These are phyloP conservation scores for Pugionium cornutum DNA, from an alignment of 345 rosid genomes.

Conservation along the genomic window DNA sequence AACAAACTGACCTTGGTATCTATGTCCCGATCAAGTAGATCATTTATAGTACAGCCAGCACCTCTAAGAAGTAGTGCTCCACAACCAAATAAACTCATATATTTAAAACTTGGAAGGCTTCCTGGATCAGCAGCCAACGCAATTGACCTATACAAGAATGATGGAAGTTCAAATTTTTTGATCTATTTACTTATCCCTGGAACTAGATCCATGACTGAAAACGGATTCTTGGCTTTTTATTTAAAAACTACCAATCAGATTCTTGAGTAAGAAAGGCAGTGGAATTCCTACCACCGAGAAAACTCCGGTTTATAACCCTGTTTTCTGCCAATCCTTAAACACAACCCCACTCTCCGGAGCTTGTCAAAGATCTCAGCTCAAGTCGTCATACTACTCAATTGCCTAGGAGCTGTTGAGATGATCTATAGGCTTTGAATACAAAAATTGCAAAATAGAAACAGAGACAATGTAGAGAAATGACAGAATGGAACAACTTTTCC, in stretches of 20 bases:
- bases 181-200: neutral
- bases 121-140: conserved; percentile 78
- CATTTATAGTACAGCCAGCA: conserved; percentile 93
- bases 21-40: conserved; percentile 88
- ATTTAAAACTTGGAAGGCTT: conserved; percentile 65
- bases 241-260: neutral
- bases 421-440: neutral
- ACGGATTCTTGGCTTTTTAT: neutral
- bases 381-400: conserved; percentile 9
- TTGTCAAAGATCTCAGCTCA: neutral
- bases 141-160: conserved; percentile 60
- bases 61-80: conserved; percentile 92
- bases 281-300: neutral
- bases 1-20: conserved; percentile 62
- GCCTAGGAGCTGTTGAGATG: neutral
- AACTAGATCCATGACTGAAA: neutral
- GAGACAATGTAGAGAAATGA: neutral
- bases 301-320: neutral
- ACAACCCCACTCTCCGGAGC: conserved; percentile 1
- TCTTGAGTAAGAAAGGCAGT: neutral
- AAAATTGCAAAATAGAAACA: neutral
- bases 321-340: conserved; percentile 1
- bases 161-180: neutral
- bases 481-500: neutral
- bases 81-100: conserved; percentile 71